A percentile compares a stretch with the other conserved stretches of the same genome.
Evolutionary conservation across 1,284 basidiomycete genomes (phyloP).

Genomic region (Cutaneotrichosporon daszewskae): DNA sequence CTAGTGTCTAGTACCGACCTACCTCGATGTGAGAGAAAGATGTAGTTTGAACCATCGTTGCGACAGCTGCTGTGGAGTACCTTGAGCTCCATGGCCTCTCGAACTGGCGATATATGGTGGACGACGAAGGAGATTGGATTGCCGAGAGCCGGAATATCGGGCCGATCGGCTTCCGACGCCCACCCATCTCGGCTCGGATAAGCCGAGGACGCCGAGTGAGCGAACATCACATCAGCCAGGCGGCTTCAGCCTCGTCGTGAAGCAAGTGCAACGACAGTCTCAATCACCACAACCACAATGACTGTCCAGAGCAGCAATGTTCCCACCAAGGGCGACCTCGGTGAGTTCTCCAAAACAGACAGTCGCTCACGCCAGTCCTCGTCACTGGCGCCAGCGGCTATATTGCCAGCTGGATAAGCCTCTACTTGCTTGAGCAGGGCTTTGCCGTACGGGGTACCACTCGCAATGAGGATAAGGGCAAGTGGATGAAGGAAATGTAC

Average conservation of each 20-base stretch:
- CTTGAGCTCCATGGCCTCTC: neutral
- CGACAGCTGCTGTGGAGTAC: neutral
- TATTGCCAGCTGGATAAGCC: slow-evolving; percentile 35
- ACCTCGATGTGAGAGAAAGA: slow-evolving; percentile 6
- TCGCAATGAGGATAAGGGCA: slow-evolving; percentile 45
- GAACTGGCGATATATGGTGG: neutral
- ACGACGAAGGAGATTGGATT: neutral
- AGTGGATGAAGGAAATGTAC: slow-evolving; percentile 43
- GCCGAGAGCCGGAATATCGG: neutral
- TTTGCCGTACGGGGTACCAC: slow-evolving; percentile 48
- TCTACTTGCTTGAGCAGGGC: slow-evolving; percentile 36
- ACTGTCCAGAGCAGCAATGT: neutral
- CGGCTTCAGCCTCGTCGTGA: too few relatives aligned
- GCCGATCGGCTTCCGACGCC: neutral
- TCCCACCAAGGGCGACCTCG: slow-evolving; percentile 11
- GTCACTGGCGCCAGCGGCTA: slow-evolving; percentile 42
- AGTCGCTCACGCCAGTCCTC: slow-evolving; percentile 21
- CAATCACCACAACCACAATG: too few relatives aligned
- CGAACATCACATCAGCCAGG: too few relatives aligned
- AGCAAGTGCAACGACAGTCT: too few relatives aligned
- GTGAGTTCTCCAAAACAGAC: neutral
- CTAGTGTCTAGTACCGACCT: too few relatives aligned
- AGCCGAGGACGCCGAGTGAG: slow-evolving; percentile 1
- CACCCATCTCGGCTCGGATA: slow-evolving; percentile 3
- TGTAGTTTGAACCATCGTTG: slow-evolving; percentile 6